These are phyloP conservation scores for Aspergillus caelatus DNA, from an alignment of 2,329 filamentous ascomycete genomes.

Conservation along the genomic window DNA sequence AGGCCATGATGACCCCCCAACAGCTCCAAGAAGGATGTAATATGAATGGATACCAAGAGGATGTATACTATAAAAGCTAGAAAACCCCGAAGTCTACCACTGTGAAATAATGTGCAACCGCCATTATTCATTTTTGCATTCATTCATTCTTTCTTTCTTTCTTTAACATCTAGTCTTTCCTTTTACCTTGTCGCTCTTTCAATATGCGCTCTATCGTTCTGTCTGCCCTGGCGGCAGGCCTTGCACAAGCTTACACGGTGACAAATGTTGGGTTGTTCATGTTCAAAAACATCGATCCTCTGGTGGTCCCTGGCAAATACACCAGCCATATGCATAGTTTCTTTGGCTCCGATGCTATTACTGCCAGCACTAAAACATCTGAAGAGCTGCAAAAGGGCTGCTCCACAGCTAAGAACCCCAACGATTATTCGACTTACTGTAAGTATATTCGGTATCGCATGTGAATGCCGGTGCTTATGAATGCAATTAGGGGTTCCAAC, in stretches of 20 bases:
- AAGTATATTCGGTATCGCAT: background rate
- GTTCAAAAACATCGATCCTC: conserved; percentile 22
- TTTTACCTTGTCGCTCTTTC: background rate
- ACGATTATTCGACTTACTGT: conserved; percentile 22
- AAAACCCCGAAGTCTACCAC: background rate
- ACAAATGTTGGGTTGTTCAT: conserved; percentile 17
- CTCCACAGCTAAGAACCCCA: conserved; percentile 17
- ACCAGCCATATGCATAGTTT: conserved; percentile 23
- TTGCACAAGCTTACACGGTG: conserved; percentile 20
- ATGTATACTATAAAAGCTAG: background rate
- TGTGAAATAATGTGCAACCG: background rate
- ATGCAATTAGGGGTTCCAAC: conserved; percentile 18
- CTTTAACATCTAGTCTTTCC: background rate
- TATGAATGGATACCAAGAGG: background rate
- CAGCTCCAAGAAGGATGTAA: background rate
- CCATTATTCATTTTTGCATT: too few species aligned
- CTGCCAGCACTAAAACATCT: conserved; percentile 16
- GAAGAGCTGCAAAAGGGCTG: conserved; percentile 18
- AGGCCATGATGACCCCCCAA: background rate
- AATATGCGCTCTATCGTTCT: conserved; percentile 3
- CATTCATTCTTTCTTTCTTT: background rate
- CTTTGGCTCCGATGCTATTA: conserved; percentile 21
- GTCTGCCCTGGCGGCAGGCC: conserved; percentile 15
- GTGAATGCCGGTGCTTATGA: background rate
- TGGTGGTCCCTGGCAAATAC: conserved; percentile 18